Conservation (phyloP, 2,329 filamentous ascomycete genomes). For the Fusarium brevicatenulatum region DNA sequence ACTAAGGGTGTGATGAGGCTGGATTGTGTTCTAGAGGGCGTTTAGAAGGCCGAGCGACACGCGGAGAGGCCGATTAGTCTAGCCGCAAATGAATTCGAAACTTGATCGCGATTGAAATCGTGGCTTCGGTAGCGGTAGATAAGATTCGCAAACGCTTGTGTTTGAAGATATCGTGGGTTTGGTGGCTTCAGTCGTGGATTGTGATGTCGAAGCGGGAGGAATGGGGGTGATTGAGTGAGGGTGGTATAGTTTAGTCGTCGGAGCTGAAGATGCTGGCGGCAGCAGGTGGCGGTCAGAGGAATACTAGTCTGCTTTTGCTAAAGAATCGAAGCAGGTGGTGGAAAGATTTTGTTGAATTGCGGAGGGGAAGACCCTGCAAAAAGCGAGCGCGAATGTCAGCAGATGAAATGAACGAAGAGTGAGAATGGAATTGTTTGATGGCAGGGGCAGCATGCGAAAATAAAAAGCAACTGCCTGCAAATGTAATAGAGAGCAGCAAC, state of each 20-base stretch:
- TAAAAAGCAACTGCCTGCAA: slow-evolving; percentile 2
- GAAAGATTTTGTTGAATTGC: slow-evolving; percentile 2
- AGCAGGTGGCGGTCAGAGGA: slow-evolving; percentile 33
- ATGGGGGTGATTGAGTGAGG: slow-evolving; percentile 9
- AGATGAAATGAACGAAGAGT: slow-evolving; percentile 3
- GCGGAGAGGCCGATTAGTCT: slow-evolving; percentile 35
- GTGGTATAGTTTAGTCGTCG: slow-evolving; percentile 3
- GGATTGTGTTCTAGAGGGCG: slow-evolving; percentile 31
- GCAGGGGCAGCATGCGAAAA: slow-evolving; percentile 9
- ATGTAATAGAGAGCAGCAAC: slow-evolving; percentile 18
- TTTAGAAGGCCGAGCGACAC: slow-evolving; percentile 25
- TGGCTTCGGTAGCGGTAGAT: slow-evolving; percentile 13
- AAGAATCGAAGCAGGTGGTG: slow-evolving; percentile 10
- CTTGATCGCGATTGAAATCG: slow-evolving; percentile 13
- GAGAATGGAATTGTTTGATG: slow-evolving; percentile 2
- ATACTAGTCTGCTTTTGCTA: slow-evolving; percentile 26
- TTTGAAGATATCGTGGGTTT: slow-evolving; percentile 2
- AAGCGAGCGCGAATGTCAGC: slow-evolving; percentile 16
- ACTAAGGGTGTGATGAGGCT: slow-evolving; percentile 30
- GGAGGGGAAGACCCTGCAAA: slow-evolving; percentile 17
- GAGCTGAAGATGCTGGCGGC: slow-evolving; percentile 13
- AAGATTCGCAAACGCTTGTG: slow-evolving; percentile 1
- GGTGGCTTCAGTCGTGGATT: slow-evolving; percentile 15
- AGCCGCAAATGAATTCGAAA: slow-evolving; percentile 23
- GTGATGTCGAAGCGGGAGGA: slow-evolving; percentile 5